Evolutionary conservation across 2,329 filamentous ascomycete species (phyloP).

Genomic region (Zarea fungicola): DNA sequence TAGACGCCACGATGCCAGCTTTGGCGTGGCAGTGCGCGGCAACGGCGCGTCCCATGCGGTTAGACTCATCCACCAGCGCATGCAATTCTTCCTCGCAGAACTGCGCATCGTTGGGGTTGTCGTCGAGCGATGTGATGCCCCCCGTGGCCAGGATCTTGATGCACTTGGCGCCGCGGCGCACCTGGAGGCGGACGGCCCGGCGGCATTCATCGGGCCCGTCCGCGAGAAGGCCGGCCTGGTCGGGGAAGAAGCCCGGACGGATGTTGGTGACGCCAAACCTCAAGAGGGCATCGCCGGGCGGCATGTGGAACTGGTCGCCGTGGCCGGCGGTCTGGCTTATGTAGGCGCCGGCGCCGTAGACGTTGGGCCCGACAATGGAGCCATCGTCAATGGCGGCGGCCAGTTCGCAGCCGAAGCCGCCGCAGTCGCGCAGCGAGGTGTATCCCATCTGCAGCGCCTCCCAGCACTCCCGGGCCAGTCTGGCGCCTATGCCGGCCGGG

Average conservation of each 20-base stretch:
- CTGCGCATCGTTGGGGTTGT: conserved; percentile 33
- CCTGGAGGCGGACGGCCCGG: conserved; percentile 33
- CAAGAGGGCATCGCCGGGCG: conserved; percentile 29
- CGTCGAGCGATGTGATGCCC: conserved; percentile 34
- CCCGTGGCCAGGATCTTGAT: conserved; percentile 38
- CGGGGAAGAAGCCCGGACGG: conserved; percentile 26
- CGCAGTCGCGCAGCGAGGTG: conserved; percentile 47
- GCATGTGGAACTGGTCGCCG: conserved; percentile 33
- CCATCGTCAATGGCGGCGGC: conserved; percentile 38
- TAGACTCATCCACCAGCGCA: conserved; percentile 33
- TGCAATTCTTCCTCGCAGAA: conserved; percentile 34
- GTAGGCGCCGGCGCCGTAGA: conserved; percentile 40
- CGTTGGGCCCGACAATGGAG: conserved; percentile 40
- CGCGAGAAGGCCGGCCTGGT: conserved; percentile 23
- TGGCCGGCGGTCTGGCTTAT: conserved; percentile 46
- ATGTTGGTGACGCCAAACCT: conserved; percentile 28
- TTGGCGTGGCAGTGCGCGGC: conserved; percentile 38
- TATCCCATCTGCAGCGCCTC: conserved; percentile 39
- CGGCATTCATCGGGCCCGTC: conserved; percentile 37
- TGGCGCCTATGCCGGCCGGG: conserved; percentile 28
- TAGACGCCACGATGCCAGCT: conserved; percentile 33
- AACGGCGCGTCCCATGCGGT: conserved; percentile 29
- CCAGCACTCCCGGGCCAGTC: conserved; percentile 35
- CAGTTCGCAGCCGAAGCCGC: conserved; percentile 41
- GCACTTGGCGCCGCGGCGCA: conserved; percentile 34